A percentile compares a stretch with the other conserved stretches of the same genome.
Conservation (phyloP, 2,329 filamentous ascomycete genomes). For the Rugonectria rugulosa region DNA sequence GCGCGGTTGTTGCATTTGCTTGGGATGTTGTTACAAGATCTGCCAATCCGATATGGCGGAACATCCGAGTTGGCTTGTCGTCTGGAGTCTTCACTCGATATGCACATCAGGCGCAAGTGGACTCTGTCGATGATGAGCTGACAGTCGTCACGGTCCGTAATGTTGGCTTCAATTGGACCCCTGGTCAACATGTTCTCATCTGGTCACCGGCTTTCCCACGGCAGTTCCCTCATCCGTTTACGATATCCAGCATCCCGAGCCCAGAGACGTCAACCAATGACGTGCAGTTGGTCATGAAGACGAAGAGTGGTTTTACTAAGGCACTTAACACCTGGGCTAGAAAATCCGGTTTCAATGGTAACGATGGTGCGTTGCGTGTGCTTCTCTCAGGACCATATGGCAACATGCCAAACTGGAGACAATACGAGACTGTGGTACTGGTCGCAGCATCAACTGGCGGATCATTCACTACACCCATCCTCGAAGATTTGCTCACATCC, state of each 20-base stretch:
- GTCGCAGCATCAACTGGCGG: conserved; percentile 34
- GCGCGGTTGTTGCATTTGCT: conserved; percentile 34
- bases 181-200: conserved; percentile 38
- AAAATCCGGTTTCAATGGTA: conserved; percentile 18
- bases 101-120: conserved; percentile 28
- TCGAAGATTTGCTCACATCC: conserved; percentile 30
- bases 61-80: conserved; percentile 29
- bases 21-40: conserved; percentile 38
- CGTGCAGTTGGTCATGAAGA: conserved; percentile 35
- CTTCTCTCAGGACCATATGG: conserved; percentile 37
- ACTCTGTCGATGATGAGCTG: conserved; percentile 31
- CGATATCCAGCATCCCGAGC: conserved; percentile 28
- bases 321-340: conserved; percentile 35
- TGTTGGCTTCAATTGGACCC: conserved; percentile 32
- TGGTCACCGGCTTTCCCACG: conserved; percentile 36
- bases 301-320: conserved; percentile 33
- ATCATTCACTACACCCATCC: conserved; percentile 34
- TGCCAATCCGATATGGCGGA: conserved; percentile 38
- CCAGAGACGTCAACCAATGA: conserved; percentile 19
- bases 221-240: conserved; percentile 38
- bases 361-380: conserved; percentile 25
- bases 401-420: conserved; percentile 31
- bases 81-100: conserved; percentile 23
- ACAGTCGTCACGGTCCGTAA: conserved; percentile 32
- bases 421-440: conserved; percentile 34